Conservation (phyloP, 1,284 basidiomycete genomes). For the Ustilago cynodontis region DNA sequence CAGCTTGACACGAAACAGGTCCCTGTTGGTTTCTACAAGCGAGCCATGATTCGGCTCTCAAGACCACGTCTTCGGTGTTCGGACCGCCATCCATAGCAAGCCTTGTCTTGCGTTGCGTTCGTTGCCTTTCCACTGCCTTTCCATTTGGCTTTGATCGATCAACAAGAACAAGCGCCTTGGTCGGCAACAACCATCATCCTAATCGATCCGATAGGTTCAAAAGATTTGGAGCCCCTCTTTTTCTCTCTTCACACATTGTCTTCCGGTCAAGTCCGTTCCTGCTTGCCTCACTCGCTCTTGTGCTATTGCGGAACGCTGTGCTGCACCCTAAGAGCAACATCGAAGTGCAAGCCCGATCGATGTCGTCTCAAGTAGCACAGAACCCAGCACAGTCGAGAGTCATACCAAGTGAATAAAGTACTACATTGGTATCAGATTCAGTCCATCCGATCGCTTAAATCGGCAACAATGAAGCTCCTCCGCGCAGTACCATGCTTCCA, state of each 20-base stretch:
- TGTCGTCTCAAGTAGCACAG: not conserved
- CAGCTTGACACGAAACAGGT: too few relatives aligned
- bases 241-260: not conserved
- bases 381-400: not conserved
- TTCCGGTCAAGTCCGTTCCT: slow-evolving; percentile 4
- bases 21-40: too few relatives aligned
- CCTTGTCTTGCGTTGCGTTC: too few relatives aligned
- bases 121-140: too few relatives aligned
- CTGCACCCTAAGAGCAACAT: slow-evolving; percentile 20
- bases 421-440: not conserved
- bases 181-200: not conserved
- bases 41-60: too few relatives aligned
- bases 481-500: slow-evolving; percentile 60
- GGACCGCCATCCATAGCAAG: too few relatives aligned
- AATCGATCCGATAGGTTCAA: slow-evolving; percentile 5
- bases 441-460: slow-evolving; percentile 25
- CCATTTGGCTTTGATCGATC: too few relatives aligned
- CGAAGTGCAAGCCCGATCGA: not conserved
- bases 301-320: slow-evolving; percentile 7
- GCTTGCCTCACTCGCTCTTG: not conserved
- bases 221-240: not conserved
- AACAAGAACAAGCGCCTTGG: not conserved
- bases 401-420: not conserved
- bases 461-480: slow-evolving; percentile 63
- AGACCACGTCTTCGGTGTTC: not conserved